phyloP scores from a whole-genome alignment of 164 flowering plant genomes.

The Sedum album region DNA sequence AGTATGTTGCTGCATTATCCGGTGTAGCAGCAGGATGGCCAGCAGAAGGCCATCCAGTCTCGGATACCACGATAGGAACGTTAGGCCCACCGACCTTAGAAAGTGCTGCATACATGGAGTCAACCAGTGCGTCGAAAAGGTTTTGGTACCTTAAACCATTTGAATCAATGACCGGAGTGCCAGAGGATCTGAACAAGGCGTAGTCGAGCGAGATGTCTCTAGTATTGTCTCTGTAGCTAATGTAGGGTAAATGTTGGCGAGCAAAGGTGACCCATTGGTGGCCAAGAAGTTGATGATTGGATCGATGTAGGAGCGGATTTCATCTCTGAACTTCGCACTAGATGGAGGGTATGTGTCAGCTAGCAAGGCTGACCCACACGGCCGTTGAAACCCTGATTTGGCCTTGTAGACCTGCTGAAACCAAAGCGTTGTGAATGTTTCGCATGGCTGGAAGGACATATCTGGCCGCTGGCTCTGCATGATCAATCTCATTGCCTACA shows the following conservation, averaged over 20 bases:
- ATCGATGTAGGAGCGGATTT: not conserved
- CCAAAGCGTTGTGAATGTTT: slow-evolving; percentile 18
- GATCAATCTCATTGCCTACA: slow-evolving; percentile 27
- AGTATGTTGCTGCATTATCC: slow-evolving; percentile 17
- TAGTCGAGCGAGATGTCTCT: slow-evolving; percentile 11
- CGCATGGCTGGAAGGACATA: slow-evolving; percentile 25
- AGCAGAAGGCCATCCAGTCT: slow-evolving; percentile 27
- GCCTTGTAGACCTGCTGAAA: slow-evolving; percentile 7
- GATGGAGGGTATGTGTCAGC: slow-evolving; percentile 26
- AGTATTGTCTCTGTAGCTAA: slow-evolving; percentile 15
- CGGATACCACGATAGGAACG: slow-evolving; percentile 21
- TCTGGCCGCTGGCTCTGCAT: slow-evolving; percentile 4
- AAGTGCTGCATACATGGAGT: slow-evolving; percentile 21
- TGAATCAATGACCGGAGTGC: slow-evolving; percentile 7
- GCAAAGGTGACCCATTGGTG: slow-evolving; percentile 15
- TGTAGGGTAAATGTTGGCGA: slow-evolving; percentile 27
- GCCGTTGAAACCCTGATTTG: slow-evolving; percentile 23
- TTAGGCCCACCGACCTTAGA: slow-evolving; percentile 15
- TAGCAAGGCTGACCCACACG: slow-evolving; percentile 3
- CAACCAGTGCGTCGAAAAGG: slow-evolving; percentile 26
- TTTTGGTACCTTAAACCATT: slow-evolving; percentile 13
- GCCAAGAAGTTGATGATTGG: slow-evolving; percentile 14
- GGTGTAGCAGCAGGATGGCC: slow-evolving; percentile 12
- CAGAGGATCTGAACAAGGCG: slow-evolving; percentile 14
- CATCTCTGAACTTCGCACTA: slow-evolving; percentile 12